Percentiles rank a stretch among this genome's conserved stretches.
Conservation (phyloP, 2,329 filamentous ascomycete genomes). For the Byssochlamys sp. region DNA sequence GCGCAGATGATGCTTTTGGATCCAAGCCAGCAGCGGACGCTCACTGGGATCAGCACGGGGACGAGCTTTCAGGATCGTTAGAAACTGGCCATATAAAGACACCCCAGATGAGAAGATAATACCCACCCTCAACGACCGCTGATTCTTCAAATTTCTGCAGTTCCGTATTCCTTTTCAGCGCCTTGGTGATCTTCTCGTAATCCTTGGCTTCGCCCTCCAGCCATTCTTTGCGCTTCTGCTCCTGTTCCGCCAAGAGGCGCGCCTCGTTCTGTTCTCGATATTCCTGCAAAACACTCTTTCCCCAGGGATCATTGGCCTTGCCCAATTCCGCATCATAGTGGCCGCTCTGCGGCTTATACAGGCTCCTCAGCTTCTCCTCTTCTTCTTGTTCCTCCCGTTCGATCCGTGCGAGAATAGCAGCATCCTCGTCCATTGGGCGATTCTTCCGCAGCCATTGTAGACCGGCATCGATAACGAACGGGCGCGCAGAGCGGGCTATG, state of each 20-base stretch:
- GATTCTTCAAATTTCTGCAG: conserved; percentile 28
- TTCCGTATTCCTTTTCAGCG: conserved; percentile 25
- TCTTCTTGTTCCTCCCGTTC: conserved; percentile 30
- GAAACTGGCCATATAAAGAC: neutral
- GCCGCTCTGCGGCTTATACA: conserved; percentile 37
- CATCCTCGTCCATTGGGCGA: conserved; percentile 39
- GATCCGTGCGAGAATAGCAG: conserved; percentile 38
- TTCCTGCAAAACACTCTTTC: conserved; percentile 33
- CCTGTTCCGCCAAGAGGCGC: conserved; percentile 34
- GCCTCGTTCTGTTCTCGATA: conserved; percentile 32
- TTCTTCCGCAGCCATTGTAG: conserved; percentile 34
- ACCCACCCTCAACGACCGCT: conserved; percentile 27
- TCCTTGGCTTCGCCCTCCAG: conserved; percentile 41
- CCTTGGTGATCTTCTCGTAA: conserved; percentile 21
- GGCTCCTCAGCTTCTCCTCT: conserved; percentile 28
- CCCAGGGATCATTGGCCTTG: conserved; percentile 33
- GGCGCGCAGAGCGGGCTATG: conserved; percentile 22
- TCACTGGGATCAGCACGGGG: conserved; percentile 31
- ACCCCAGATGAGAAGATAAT: neutral
- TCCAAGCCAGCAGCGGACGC: conserved; percentile 33
- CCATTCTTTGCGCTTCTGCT: conserved; percentile 43
- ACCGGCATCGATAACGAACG: conserved; percentile 25
- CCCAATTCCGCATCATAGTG: conserved; percentile 32
- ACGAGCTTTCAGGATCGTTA: conserved; percentile 18
- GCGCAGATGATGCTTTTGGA: conserved; percentile 33